A percentile compares a stretch with the other conserved stretches of the same genome.
These are phyloP conservation scores for Leishmania arabica DNA, from an alignment of 208 protist genomes.

Conservation along the genomic window DNA sequence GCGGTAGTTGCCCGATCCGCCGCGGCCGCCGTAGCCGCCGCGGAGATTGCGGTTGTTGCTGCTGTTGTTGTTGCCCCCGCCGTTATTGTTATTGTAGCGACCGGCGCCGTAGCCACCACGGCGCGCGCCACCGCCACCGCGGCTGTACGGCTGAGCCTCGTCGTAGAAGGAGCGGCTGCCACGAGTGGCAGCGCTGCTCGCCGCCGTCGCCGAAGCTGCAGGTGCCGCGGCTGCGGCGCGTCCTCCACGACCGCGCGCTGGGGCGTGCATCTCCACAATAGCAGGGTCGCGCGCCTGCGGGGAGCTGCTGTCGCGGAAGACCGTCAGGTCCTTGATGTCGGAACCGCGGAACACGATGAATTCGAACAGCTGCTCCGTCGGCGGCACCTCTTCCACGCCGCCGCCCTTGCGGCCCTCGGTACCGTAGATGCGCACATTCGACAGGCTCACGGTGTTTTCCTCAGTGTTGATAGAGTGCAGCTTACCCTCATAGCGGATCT, in stretches of 20 bases:
- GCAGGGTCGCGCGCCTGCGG: constrained; percentile 71
- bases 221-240: constrained; percentile 18
- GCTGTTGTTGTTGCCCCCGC: constrained; percentile 25
- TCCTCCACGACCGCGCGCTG: constrained; percentile 33
- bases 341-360: constrained; percentile 89
- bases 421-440: constrained; percentile 88
- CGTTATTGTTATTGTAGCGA: constrained; percentile 29
- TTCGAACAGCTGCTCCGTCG: constrained; percentile 77
- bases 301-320: constrained; percentile 58
- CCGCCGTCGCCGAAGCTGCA: not conserved
- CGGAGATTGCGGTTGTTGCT: constrained; percentile 27
- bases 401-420: constrained; percentile 80
- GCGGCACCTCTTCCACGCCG: constrained; percentile 56
- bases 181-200: constrained; percentile 22
- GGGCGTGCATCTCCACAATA: constrained; percentile 60
- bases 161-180: constrained; percentile 37
- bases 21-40: constrained; percentile 44
- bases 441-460: constrained; percentile 86
- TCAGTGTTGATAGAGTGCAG: constrained; percentile 72
- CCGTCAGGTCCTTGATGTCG: constrained; percentile 86
- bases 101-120: constrained; percentile 37
- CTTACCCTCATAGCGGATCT: constrained; percentile 89
- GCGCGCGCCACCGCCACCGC: constrained; percentile 30
- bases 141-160: constrained; percentile 21
- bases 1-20: constrained; percentile 47